Evolutionary conservation across 2,329 filamentous ascomycete genomes (phyloP), one percentile per base, ranked within the genome.

Genomic region (Fusarium irregulare): DNA sequence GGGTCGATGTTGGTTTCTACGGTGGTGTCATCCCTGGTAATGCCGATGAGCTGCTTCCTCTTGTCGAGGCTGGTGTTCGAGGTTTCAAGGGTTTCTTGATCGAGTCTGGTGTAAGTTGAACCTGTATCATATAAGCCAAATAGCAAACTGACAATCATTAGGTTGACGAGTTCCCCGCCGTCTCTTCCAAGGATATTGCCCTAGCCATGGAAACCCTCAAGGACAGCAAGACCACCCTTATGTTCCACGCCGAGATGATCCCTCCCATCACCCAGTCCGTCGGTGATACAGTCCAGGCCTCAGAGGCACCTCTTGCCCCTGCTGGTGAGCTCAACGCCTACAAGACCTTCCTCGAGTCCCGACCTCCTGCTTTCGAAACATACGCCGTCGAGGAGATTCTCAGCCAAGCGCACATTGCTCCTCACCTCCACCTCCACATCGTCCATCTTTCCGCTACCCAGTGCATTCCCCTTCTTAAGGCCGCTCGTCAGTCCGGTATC

Each of bases 191-290:
- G 16, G 96, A 98, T 78, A 92, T 98, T 61, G 84, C 87, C 2
- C 87, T 92, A 41, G 94, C 92, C 45, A 94, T 99, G 88, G 84
- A 85, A 30, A 92, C 91, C 48, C 87, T 99, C 66, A 92, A 92
- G 65, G 89, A 93, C 73, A 87, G 91, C 56, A 87, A 93, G 20
- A 98, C 96, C 4, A 97, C 94, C 1, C 89, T 98, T 75, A 98
- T 99, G 95, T 99, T 99, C 83, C 96, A 99, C 78, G 96, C 96
- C 60, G 96, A 99, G 81, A 98, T 98, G 94, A 91, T 97, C 14
- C 94, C 95, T n/a, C 93, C 93, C 20, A 92, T 94, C 71, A 83
- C 92, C 51, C 88, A 89, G 71, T 94, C 93, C 0, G 92, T 94
- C 4, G 92, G 92, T 56, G 93, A 96, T 78, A 89, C 89, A 27